Evolutionary conservation across 495 filamentous ascomycete genomes (phyloP).

Genomic region (Tricharina praecox): DNA sequence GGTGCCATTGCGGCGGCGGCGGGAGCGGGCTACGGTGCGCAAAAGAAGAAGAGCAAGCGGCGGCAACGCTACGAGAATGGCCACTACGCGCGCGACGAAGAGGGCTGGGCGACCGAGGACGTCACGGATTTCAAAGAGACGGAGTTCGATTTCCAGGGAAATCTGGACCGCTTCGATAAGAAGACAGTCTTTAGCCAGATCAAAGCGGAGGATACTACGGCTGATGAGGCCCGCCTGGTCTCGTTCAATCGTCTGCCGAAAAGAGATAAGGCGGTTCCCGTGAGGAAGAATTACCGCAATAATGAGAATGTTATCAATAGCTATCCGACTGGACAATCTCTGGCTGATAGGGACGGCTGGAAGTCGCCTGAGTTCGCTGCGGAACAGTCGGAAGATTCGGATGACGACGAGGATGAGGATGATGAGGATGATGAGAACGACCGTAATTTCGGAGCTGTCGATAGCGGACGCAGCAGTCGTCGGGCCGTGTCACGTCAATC

Average conservation of each 20-base stretch:
- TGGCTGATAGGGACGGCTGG: constrained; percentile 21
- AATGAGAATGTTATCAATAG: constrained; percentile 70
- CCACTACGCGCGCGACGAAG: constrained; percentile 39
- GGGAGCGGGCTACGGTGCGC: constrained; percentile 5
- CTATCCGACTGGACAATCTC: constrained; percentile 31
- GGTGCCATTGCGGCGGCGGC: constrained; percentile 18
- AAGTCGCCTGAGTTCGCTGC: constrained; percentile 32
- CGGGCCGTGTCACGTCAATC: constrained; percentile 35
- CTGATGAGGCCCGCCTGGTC: constrained; percentile 75
- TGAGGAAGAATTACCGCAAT: constrained; percentile 82
- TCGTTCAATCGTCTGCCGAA: constrained; percentile 62
- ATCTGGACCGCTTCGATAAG: constrained; percentile 89
- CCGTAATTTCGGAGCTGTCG: constrained; percentile 34
- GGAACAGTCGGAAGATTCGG: constrained; percentile 54
- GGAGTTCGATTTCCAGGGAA: constrained; percentile 82
- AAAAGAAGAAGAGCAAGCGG: constrained; percentile 35
- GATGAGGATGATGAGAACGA: constrained; percentile 32
- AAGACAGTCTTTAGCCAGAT: constrained; percentile 73
- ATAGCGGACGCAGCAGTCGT: constrained; percentile 39
- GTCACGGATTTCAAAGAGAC: constrained; percentile 91
- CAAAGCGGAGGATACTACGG: constrained; percentile 65
- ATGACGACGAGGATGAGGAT: constrained; percentile 33
- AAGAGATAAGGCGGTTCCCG: constrained; percentile 50
- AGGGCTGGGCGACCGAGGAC: constrained; percentile 92
- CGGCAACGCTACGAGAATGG: constrained; percentile 36